These are phyloP conservation scores for Colletotrichum godetiae DNA, from an alignment of 2,329 filamentous ascomycete genomes.

Conservation along the genomic window DNA sequence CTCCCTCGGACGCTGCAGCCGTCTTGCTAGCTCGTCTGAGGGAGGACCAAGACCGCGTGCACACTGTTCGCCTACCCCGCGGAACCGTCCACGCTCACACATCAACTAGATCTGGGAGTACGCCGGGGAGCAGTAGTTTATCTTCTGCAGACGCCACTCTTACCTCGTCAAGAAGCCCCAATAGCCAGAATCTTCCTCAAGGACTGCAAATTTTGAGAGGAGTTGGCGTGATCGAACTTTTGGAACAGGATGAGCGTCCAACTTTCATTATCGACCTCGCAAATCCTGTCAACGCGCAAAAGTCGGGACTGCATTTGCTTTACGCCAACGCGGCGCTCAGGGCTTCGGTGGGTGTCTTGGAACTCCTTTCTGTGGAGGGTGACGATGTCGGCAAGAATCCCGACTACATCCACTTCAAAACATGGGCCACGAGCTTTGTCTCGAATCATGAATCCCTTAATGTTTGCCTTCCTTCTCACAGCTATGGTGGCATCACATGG, in stretches of 20 bases:
- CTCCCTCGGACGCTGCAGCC: constrained; percentile 53
- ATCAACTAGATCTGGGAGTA: constrained; percentile 60
- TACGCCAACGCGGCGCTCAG: constrained; percentile 78
- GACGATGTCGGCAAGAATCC: constrained; percentile 53
- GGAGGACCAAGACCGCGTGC: constrained; percentile 59
- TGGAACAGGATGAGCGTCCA: constrained; percentile 81
- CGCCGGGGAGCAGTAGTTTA: constrained; percentile 59
- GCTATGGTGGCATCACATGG: constrained; percentile 76
- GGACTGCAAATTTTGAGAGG: constrained; percentile 68
- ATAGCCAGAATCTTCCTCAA: constrained; percentile 58
- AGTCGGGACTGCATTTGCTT: constrained; percentile 68
- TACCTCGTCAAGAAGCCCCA: constrained; percentile 54
- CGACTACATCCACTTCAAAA: constrained; percentile 73
- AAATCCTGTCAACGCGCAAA: constrained; percentile 64
- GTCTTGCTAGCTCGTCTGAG: constrained; percentile 60
- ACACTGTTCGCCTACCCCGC: constrained; percentile 66
- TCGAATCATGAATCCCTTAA: constrained; percentile 64
- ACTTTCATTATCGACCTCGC: constrained; percentile 80
- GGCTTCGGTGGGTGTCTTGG: constrained; percentile 63
- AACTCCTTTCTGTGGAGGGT: constrained; percentile 64
- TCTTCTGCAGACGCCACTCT: constrained; percentile 58
- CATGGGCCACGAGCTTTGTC: constrained; percentile 73
- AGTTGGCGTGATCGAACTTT: constrained; percentile 76
- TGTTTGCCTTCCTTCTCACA: constrained; percentile 63
- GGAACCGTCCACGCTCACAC: constrained; percentile 60